Conservation (phyloP, 148 eudicot species). For the Rhododendron simsii region DNA sequence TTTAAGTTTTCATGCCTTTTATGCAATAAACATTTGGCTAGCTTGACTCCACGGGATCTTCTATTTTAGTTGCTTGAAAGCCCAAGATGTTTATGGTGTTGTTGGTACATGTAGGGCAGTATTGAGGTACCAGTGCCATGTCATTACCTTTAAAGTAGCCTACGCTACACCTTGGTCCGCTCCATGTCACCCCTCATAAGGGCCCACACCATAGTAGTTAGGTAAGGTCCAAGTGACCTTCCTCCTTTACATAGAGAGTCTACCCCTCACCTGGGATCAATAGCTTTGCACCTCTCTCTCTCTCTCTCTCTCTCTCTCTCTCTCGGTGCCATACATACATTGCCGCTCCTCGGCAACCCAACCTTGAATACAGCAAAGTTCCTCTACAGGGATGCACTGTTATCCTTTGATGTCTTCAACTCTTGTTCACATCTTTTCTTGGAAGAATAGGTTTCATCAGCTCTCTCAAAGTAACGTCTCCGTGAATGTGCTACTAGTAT, state of each 20-base stretch:
- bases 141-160: background rate
- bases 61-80: background rate
- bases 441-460: background rate
- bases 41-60: background rate
- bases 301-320: background rate
- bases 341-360: background rate
- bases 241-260: background rate
- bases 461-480: background rate
- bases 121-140: background rate
- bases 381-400: background rate
- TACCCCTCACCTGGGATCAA: background rate
- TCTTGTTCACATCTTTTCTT: background rate
- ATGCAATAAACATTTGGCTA: background rate
- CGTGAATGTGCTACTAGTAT: background rate
- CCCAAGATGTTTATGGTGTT: background rate
- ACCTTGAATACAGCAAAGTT: background rate
- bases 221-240: background rate
- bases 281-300: background rate
- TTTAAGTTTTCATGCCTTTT: conserved; percentile 2
- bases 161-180: background rate
- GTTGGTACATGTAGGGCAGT: background rate
- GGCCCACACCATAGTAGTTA: background rate
- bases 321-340: background rate
- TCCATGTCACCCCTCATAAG: background rate
- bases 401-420: background rate